Base-by-base conservation (phyloP, 441 rosid species). In the Erodium chrysanthum region DNA sequence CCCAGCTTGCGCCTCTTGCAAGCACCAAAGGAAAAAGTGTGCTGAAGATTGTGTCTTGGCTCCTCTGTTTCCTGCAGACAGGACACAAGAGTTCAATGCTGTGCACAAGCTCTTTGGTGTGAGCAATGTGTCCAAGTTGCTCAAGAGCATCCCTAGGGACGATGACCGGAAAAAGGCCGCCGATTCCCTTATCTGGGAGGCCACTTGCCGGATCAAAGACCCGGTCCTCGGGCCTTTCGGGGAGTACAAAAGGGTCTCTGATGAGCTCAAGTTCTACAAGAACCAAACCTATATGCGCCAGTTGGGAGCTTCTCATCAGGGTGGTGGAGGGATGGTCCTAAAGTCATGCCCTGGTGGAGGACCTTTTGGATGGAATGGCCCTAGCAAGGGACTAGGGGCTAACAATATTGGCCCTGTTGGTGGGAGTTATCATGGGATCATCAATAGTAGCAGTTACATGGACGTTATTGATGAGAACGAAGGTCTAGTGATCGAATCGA, bases 161-260 rank as follows among this genome's bases (percentile, higher is more conserved):
- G 66, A 66, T 20, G 70, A 74, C 64, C 67, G 71, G 33, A 54
- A 5, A 65, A 1, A 2, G 27, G 58, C 70, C 0, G 52, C 67
- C 1, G 50, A 70, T 31, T 70, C 77, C 1, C 73, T 74, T 0
- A 11, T 74, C 54, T 69, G 77, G 77, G 73, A 74, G 70, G 74
- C 84, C n/a, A 40, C 66, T 7, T 80, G 84, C 54, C 75, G 93
- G 75, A 82, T 80, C 48, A 80, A 76, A 59, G 87, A 87, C 67
- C 88, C 86, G 0, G 79, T 88, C 5, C 81, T 78, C 23, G 96
- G 96, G 0, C 71, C 88, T 0, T 84, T 79, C 0, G 91, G 87
- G 20, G 91, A 87, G 75, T 88, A 79, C 66, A 75, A 68, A 20
- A 85, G 82, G 71, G 20, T 82, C 2, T 31, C 63, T 3, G 82